Evolutionary conservation across 768 basidiomycete species (phyloP).

Genomic region (Basidioascus undulatus): DNA sequence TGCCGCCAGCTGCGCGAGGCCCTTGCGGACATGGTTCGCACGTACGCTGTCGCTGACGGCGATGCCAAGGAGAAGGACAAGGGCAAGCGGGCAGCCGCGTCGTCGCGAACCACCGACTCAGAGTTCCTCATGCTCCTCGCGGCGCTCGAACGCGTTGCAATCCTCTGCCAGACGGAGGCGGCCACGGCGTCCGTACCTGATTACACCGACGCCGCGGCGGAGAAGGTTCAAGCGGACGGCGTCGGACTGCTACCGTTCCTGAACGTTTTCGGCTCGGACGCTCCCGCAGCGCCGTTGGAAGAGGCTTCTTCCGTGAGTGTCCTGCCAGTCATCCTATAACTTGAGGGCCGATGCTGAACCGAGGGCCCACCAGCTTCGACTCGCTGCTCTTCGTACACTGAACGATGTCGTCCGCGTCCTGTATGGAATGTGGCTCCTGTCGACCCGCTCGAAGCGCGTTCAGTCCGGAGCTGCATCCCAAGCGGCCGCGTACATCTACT

Average conservation of each 20-base stretch:
- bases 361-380: conserved; percentile 37
- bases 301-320: conserved; percentile 5
- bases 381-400: conserved; percentile 29
- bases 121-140: conserved; percentile 64
- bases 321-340: background rate
- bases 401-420: conserved; percentile 60
- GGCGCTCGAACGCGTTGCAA: conserved; percentile 49
- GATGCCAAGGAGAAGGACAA: conserved; percentile 33
- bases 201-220: no score
- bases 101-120: conserved; percentile 37
- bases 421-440: conserved; percentile 43
- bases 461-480: no score
- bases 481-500: conserved; percentile 5
- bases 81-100: no score
- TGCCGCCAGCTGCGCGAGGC: conserved; percentile 39
- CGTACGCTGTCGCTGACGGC: conserved; percentile 27
- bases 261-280: conserved; percentile 67
- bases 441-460: background rate
- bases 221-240: conserved; percentile 28
- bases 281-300: conserved; percentile 5
- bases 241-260: conserved; percentile 66
- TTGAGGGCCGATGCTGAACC: conserved; percentile 15
- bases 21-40: conserved; percentile 17
- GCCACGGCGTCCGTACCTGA: no score
- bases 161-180: conserved; percentile 36